A percentile compares a stretch with the other conserved stretches of the same genome.
phyloP scores from a whole-genome alignment of 805 yeast genomes.

The Schwanniomyces yamadae region DNA sequence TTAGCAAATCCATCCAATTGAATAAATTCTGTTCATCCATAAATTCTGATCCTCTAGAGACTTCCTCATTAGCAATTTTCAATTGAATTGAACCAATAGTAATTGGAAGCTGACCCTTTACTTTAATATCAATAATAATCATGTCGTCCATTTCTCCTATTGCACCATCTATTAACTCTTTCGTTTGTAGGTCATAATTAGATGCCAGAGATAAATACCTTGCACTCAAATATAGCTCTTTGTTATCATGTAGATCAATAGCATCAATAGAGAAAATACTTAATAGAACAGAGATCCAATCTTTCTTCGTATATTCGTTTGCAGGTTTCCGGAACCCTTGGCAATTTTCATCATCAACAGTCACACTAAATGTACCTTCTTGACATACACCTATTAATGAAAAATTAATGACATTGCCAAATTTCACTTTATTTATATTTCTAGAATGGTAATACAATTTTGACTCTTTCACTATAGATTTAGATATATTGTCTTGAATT shows the following conservation, averaged over 20 bases:
- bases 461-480: conserved; percentile 12
- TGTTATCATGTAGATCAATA: conserved; percentile 11
- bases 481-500: conserved; percentile 16
- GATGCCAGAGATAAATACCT: conserved; percentile 21
- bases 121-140: conserved; percentile 20
- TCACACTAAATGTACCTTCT: conserved; percentile 21
- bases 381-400: conserved; percentile 17
- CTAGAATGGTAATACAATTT: conserved; percentile 17
- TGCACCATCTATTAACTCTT: conserved; percentile 24
- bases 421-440: conserved; percentile 6
- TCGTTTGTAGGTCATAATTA: conserved; percentile 20
- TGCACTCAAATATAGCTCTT: conserved; percentile 14
- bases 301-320: conserved; percentile 11
- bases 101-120: conserved; percentile 22
- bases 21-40: conserved; percentile 20
- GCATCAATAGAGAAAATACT: conserved; percentile 19
- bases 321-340: conserved; percentile 3
- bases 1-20: conserved; percentile 25
- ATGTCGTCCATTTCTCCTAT: conserved; percentile 16
- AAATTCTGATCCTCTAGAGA: conserved; percentile 5
- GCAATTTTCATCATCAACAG: conserved; percentile 10
- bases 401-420: conserved; percentile 9
- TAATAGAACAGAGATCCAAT: conserved; percentile 18
- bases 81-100: conserved; percentile 26
- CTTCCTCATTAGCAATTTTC: conserved; percentile 17